phyloP scores from a whole-genome alignment of 176 grass and related monocot genomes.

The Oryza rufipogon region DNA sequence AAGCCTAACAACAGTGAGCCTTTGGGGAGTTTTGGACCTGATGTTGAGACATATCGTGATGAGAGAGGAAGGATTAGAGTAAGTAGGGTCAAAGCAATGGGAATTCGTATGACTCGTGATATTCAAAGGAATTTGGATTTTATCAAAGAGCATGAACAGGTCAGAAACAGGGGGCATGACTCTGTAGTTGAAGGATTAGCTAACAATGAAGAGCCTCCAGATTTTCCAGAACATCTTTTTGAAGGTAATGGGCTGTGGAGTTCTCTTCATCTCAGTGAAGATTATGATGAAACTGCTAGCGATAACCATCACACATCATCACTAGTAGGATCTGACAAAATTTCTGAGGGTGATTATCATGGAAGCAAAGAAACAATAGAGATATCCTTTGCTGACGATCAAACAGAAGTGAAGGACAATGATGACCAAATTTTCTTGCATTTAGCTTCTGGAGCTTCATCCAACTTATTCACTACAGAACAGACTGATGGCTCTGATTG shows the following conservation, averaged over 20 bases:
- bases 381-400: constrained; percentile 84
- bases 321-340: constrained; percentile 29
- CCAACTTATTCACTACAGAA: constrained; percentile 38
- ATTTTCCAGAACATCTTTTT: constrained; percentile 56
- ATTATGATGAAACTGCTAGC: constrained; percentile 39
- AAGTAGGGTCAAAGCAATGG: constrained; percentile 87
- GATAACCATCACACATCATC: constrained; percentile 28
- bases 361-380: constrained; percentile 64
- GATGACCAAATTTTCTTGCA: constrained; percentile 83
- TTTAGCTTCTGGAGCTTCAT: constrained; percentile 64
- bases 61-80: constrained; percentile 81
- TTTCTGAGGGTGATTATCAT: constrained; percentile 36
- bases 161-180: constrained; percentile 45
- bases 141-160: constrained; percentile 84
- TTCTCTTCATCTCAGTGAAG: constrained; percentile 43
- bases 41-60: constrained; percentile 89
- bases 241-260: constrained; percentile 37
- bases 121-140: constrained; percentile 98
- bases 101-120: constrained; percentile 96
- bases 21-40: constrained; percentile 69
- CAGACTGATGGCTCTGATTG: constrained; percentile 63
- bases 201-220: constrained; percentile 44
- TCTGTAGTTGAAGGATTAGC: constrained; percentile 37
- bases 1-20: constrained; percentile 41
- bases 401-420: constrained; percentile 53